phyloP scores from a whole-genome alignment of 768 basidiomycete species.

The Brasilioporus rufonigricans region DNA sequence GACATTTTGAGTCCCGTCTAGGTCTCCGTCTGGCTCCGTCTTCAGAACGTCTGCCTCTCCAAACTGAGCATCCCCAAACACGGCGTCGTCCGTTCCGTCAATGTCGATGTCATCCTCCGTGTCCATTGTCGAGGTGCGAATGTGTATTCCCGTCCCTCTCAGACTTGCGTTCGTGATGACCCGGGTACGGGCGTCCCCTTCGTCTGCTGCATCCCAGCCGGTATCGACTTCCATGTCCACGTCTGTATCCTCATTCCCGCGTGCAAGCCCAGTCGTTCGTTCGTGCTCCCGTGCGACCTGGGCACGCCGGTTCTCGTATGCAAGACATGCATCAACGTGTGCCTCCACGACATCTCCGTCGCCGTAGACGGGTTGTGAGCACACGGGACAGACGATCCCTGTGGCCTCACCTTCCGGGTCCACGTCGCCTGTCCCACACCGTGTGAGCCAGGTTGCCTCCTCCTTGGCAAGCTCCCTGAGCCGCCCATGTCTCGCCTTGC shows the following conservation, averaged over 20 bases:
- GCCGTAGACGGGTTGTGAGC: slow-evolving; percentile 52
- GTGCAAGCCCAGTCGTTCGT: slow-evolving; percentile 27
- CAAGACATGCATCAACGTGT: slow-evolving; percentile 79
- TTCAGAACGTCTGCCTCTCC: slow-evolving; percentile 65
- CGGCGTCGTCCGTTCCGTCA: slow-evolving; percentile 68
- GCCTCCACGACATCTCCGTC: slow-evolving; percentile 74
- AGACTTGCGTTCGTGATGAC: slow-evolving; percentile 36
- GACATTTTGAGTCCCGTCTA: slow-evolving; percentile 11
- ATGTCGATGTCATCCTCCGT: slow-evolving; percentile 80
- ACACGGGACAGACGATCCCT: slow-evolving; percentile 68
- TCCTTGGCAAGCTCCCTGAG: slow-evolving; percentile 67
- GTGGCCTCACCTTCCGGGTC: slow-evolving; percentile 37
- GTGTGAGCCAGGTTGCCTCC: slow-evolving; percentile 39
- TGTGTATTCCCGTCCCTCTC: slow-evolving; percentile 68
- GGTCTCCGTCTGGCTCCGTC: slow-evolving; percentile 27
- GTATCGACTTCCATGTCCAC: slow-evolving; percentile 32
- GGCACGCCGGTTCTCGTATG: slow-evolving; percentile 46
- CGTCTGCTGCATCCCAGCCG: slow-evolving; percentile 38
- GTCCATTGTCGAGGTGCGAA: slow-evolving; percentile 56
- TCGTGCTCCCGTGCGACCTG: slow-evolving; percentile 32
- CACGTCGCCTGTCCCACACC: slow-evolving; percentile 24
- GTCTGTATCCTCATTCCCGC: slow-evolving; percentile 32
- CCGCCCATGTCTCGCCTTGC: slow-evolving; percentile 65
- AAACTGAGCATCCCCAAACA: slow-evolving; percentile 73
- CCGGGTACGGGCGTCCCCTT: slow-evolving; percentile 42